These are phyloP conservation scores for Claviceps sp. DNA, from an alignment of 2,329 filamentous ascomycete species.

Conservation along the genomic window DNA sequence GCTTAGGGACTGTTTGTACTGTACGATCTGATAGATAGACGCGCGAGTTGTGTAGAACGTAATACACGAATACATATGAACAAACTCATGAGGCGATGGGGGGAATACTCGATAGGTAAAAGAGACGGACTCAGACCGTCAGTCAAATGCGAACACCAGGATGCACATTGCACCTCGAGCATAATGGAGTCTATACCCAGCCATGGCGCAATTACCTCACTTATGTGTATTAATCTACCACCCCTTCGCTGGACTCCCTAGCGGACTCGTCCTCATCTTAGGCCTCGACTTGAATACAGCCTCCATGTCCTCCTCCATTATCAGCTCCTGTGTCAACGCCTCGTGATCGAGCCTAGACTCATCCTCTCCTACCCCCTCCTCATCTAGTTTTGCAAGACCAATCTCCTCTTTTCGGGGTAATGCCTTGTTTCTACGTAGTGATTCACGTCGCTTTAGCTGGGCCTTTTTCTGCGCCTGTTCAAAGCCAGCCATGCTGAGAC, in stretches of 20 bases:
- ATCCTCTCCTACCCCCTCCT: constrained; percentile 20
- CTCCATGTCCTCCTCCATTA: constrained; percentile 62
- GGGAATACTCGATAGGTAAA: not conserved
- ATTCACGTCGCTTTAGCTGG: constrained; percentile 41
- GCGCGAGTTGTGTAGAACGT: not conserved
- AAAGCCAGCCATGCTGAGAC: constrained; percentile 48
- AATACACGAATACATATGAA: not conserved
- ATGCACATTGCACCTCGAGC: not conserved
- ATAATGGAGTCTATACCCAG: not conserved
- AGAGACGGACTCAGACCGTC: not conserved
- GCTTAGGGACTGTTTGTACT: not conserved
- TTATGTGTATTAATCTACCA: constrained; percentile 9
- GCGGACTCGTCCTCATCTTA: constrained; percentile 63
- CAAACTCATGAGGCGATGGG: not conserved
- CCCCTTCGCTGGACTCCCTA: constrained; percentile 33
- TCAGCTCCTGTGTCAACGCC: constrained; percentile 53
- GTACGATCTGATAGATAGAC: not conserved
- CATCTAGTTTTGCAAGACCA: constrained; percentile 34
- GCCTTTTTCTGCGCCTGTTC: constrained; percentile 48
- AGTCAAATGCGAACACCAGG: not conserved
- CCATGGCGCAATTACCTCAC: not conserved
- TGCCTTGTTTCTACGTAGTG: constrained; percentile 31
- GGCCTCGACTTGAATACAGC: constrained; percentile 78
- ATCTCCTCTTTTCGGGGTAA: constrained; percentile 26
- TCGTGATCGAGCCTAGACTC: constrained; percentile 16